Conservation (phyloP, 352 stramenopile genomes). For the Phytophthora cryptogea region DNA sequence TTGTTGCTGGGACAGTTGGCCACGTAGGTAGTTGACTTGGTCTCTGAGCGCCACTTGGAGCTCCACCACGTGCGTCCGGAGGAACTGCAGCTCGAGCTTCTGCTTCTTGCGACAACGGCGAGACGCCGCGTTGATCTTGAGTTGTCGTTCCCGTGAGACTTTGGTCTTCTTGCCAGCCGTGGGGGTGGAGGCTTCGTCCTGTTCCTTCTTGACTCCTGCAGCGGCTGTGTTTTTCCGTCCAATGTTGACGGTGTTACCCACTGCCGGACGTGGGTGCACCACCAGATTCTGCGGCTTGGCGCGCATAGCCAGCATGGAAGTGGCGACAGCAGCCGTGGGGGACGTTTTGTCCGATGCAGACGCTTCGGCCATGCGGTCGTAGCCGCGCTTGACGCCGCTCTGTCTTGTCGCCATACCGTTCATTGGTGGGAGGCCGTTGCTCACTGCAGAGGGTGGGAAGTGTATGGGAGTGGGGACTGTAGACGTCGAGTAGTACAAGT, state of each 20-base stretch:
- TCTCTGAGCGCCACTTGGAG: slow-evolving; percentile 74
- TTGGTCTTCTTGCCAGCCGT: slow-evolving; percentile 71
- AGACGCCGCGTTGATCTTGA: slow-evolving; percentile 88
- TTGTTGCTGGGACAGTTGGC: slow-evolving; percentile 45
- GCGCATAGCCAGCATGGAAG: slow-evolving; percentile 75
- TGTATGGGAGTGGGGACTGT: slow-evolving; percentile 9
- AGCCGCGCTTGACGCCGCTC: slow-evolving; percentile 53
- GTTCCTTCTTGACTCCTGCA: slow-evolving; percentile 34
- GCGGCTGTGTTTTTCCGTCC: slow-evolving; percentile 4
- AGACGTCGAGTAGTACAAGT: slow-evolving; percentile 51
- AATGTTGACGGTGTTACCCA: slow-evolving; percentile 45
- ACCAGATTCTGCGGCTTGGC: slow-evolving; percentile 31
- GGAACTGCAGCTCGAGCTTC: slow-evolving; percentile 88
- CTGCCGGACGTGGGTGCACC: slow-evolving; percentile 15
- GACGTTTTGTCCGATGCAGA: slow-evolving; percentile 33
- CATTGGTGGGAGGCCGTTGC: slow-evolving; percentile 19
- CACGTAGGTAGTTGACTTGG: slow-evolving; percentile 56
- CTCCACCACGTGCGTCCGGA: slow-evolving; percentile 81
- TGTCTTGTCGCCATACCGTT: slow-evolving; percentile 8
- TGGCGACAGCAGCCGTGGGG: slow-evolving; percentile 55
- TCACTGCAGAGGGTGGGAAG: slow-evolving; percentile 26
- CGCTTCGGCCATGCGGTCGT: slow-evolving; percentile 36
- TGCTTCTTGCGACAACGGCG: slow-evolving; percentile 86
- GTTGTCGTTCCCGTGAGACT: slow-evolving; percentile 81
- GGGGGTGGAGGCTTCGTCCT: slow-evolving; percentile 25